Evolutionary conservation across 768 basidiomycete species (phyloP).

Genomic region (Cystoderma amianthinum): DNA sequence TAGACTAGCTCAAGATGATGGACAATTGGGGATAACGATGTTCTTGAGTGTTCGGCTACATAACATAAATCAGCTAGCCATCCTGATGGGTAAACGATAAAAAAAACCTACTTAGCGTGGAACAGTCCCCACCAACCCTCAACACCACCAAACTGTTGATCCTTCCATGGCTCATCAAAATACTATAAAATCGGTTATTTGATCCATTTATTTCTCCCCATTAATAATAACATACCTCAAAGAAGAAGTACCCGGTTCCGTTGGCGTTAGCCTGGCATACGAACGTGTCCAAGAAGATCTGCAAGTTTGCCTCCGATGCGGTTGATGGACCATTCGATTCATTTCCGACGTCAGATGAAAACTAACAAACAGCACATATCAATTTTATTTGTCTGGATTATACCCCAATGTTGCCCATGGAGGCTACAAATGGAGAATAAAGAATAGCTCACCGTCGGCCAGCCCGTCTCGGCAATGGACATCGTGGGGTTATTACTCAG

Average conservation of each 20-base stretch:
- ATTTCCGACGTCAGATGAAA: constrained; percentile 51
- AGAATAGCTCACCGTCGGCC: constrained; percentile 16
- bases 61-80: not conserved
- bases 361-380: constrained; percentile 21
- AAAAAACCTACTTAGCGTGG: constrained; percentile 27
- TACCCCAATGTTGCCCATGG: no score
- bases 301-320: constrained; percentile 57
- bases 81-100: not conserved
- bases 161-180: constrained; percentile 83
- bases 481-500: constrained; percentile 71
- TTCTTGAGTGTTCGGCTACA: constrained; percentile 64
- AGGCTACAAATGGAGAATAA: no score
- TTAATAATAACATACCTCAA: constrained; percentile 41
- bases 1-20: constrained; percentile 20
- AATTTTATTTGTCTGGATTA: no score
- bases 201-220: not conserved
- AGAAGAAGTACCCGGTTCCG: constrained; percentile 83
- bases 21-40: constrained; percentile 61
- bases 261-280: constrained; percentile 84
- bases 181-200: constrained; percentile 31
- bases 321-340: constrained; percentile 61
- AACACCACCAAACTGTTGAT: constrained; percentile 69
- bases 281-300: constrained; percentile 79
- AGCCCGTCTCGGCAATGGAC: constrained; percentile 92
- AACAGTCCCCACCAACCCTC: constrained; percentile 52